These are phyloP conservation scores for Colletotrichum sp. DNA, from an alignment of 2,329 filamentous ascomycete species.

Conservation along the genomic window DNA sequence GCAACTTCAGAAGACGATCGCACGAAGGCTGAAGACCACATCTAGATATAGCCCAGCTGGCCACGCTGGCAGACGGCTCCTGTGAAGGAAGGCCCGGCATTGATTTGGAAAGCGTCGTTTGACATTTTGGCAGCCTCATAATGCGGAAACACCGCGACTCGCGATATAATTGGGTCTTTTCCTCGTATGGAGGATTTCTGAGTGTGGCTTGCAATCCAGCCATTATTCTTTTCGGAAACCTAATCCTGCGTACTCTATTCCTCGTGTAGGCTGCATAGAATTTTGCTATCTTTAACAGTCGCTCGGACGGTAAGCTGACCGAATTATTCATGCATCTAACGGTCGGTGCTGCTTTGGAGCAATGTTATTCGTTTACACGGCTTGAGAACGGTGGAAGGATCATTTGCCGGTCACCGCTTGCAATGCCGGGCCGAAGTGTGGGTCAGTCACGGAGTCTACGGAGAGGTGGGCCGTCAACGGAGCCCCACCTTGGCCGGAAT, in stretches of 20 bases:
- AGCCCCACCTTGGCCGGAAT: not conserved
- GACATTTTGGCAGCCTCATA: not conserved
- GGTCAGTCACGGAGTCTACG: not conserved
- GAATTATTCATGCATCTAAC: not conserved
- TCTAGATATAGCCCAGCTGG: not conserved
- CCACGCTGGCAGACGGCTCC: not conserved
- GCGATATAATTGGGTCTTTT: not conserved
- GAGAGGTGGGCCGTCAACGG: fast-evolving
- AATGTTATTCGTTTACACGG: not conserved
- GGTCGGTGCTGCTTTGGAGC: not conserved
- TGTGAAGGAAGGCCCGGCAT: not conserved
- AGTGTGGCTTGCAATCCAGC: not conserved
- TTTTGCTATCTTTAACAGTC: not conserved
- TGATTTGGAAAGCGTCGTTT: not conserved
- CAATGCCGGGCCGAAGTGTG: not conserved
- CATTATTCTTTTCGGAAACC: not conserved
- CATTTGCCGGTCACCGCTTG: not conserved
- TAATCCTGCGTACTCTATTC: not conserved
- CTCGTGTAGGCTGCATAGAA: not conserved
- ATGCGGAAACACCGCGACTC: not conserved
- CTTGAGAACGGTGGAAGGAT: not conserved
- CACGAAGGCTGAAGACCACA: not conserved
- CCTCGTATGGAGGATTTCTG: not conserved
- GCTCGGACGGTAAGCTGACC: not conserved
- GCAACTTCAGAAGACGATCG: not conserved